A percentile compares a stretch with the other conserved stretches of the same genome.
phyloP scores from a whole-genome alignment of 2,329 filamentous ascomycete genomes.

The Didymella lethalis region DNA sequence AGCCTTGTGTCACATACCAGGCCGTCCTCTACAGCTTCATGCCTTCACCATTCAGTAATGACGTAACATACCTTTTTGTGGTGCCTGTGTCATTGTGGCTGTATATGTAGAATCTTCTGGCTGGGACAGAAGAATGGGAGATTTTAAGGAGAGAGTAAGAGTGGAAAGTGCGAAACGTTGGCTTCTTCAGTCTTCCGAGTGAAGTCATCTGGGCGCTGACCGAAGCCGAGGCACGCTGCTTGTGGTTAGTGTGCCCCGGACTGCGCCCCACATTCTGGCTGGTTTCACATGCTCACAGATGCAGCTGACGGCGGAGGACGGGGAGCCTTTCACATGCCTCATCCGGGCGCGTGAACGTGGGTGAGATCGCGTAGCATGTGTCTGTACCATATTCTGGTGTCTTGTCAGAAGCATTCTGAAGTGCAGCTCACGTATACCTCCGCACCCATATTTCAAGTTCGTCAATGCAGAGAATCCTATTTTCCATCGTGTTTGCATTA shows the following conservation, averaged over 20 bases:
- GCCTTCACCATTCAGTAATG: neutral
- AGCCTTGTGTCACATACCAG: neutral
- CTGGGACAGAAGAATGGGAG: neutral
- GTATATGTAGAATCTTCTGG: neutral
- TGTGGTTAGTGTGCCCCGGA: constrained; percentile 15
- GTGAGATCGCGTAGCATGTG: constrained; percentile 8
- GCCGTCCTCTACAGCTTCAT: neutral
- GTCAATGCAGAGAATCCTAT: neutral
- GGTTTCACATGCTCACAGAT: constrained; percentile 23
- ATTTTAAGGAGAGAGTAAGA: neutral
- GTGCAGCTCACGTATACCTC: neutral
- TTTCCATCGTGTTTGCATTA: neutral
- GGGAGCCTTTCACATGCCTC: constrained; percentile 32
- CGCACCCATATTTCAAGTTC: neutral
- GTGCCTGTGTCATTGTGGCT: constrained; percentile 21
- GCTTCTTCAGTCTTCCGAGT: constrained; percentile 11
- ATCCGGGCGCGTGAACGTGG: constrained; percentile 3
- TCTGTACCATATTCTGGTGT: constrained; percentile 4
- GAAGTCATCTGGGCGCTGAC: constrained; percentile 20
- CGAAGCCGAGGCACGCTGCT: constrained; percentile 22
- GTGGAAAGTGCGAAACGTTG: constrained; percentile 16
- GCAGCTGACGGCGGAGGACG: constrained; percentile 14
- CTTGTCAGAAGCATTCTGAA: neutral
- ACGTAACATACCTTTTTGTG: constrained; percentile 21
- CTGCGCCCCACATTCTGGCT: constrained; percentile 11